Conservation (phyloP, 2,329 filamentous ascomycete genomes). For the Ophiostoma himal-ulmi region DNA sequence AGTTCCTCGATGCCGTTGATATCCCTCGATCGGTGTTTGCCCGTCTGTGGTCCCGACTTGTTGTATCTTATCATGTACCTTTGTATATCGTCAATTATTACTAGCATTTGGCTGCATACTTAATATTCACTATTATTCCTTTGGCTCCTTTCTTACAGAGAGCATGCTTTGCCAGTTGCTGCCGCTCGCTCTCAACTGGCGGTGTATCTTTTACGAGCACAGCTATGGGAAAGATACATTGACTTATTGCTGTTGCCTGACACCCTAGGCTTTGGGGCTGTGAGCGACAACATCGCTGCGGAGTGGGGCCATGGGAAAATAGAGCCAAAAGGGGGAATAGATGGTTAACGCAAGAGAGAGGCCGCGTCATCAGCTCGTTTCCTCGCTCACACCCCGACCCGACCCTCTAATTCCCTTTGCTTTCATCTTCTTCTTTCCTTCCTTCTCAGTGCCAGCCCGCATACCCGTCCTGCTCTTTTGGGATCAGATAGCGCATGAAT, state of each 20-base stretch:
- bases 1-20: not conserved
- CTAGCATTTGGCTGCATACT: no score
- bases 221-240: not conserved
- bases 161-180: not conserved
- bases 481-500: not conserved
- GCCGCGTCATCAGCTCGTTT: conserved; percentile 22
- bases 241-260: conserved; percentile 16
- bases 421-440: not conserved
- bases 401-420: not conserved
- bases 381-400: conserved; percentile 12
- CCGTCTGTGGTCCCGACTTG: not conserved
- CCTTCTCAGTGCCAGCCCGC: not conserved
- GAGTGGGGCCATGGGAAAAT: conserved; percentile 16
- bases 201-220: conserved; percentile 10
- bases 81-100: no score
- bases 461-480: not conserved
- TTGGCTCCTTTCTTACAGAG: not conserved
- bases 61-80: no score
- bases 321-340: conserved; percentile 1
- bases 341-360: not conserved
- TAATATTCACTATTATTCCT: no score
- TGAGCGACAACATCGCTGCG: conserved; percentile 15
- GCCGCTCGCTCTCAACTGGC: not conserved
- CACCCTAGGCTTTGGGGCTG: conserved; percentile 18
- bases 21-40: not conserved